Evolutionary conservation across 805 yeast species (phyloP), one percentile per base, ranked within the genome.

Genomic region (Candida jianshihensis): DNA sequence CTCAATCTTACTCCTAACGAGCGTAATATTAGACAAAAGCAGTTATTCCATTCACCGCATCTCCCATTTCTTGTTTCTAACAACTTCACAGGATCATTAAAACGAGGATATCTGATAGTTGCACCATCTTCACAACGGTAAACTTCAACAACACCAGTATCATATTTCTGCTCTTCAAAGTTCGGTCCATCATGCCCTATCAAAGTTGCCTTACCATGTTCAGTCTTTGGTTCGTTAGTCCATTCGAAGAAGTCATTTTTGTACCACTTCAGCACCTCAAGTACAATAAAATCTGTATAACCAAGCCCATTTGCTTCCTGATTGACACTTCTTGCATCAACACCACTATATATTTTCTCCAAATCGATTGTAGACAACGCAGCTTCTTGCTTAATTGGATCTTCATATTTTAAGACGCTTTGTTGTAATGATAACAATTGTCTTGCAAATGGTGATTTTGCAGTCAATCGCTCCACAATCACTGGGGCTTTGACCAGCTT

Each of bases 31-130:
- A 86, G 62, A 31, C 83, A 69, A 53, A 89, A 88, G 43, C 90
- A 76, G 47, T 84, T 83, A 37, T 89, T 90, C 95, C 95, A 90
- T 56, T 90, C 97, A 1, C 97, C 97, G 59, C 97, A 90, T 33
- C 97, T 67, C 0, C 97, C 97, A 24, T 54, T 53, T 30, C 86
- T 62, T 0, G 81, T 71, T 20, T 72, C 63, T 13, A 90, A 57
- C 18, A 90, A 60, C 40, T 70, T 73, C 1, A 60, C 60, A 0
- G 90, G 82, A 42, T 77, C 72, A 52, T 83, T 81, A 51, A 83
- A 82, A 26, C 97, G 65, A 1, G 96, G 88, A 44, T 87, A 90
- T 33, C 85, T 63, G 13, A 75, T 63, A 1, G 39, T 36, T 0
- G 37, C 28, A 2, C 54, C 43, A 56, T 96, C 87, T 2, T 46